Evolutionary conservation across 495 filamentous ascomycete species (phyloP), one percentile per base, ranked within the genome.

Genomic region (Poronia punctata): DNA sequence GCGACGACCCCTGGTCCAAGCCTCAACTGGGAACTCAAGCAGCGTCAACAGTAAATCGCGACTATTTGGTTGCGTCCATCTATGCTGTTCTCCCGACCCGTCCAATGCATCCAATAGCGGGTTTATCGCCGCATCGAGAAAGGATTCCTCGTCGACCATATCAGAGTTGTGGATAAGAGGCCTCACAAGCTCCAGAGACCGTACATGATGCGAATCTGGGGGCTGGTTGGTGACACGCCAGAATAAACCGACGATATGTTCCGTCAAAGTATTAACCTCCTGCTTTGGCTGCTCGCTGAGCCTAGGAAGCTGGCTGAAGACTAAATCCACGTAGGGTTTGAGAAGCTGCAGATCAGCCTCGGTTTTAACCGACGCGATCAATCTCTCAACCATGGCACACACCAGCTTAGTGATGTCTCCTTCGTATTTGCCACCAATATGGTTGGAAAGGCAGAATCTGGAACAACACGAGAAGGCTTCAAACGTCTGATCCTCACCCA

Each of bases 391-490:
- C 39, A 68, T 62, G 11, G 55, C 48, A 34, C 50, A 49, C 7
- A 54, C 45, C 25, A 67, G 12, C 20, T 45, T 48, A 0, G 53
- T 57, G 9, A 58, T 55, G 4, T 64, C 59, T 7, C 49, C 46
- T 37, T 64, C 59, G 12, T 60, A 35, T 24, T 43, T 46, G 3
- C 54, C 62, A n/a, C 46, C 51, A n/a, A 60, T 57, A 12, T 64
- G 48, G 23, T 60, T 58, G 14, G 64, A 54, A 14, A 65, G 25
- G 58, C 65, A 69, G 3, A 59, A 37, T 3, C 53, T 57, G 7
- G 52, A 54, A 29, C 57, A 66, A 46, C 62, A 71, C 27, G 45
- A 47, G 45, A 71, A 68, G 2, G 66, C 67, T 38, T 67, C 60
- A 20, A 65, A 60, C 0, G 60, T 61, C 16, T 62, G 60, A 10